Conservation (phyloP, 2,329 filamentous ascomycete genomes). For the Podosphaera leucotricha region DNA sequence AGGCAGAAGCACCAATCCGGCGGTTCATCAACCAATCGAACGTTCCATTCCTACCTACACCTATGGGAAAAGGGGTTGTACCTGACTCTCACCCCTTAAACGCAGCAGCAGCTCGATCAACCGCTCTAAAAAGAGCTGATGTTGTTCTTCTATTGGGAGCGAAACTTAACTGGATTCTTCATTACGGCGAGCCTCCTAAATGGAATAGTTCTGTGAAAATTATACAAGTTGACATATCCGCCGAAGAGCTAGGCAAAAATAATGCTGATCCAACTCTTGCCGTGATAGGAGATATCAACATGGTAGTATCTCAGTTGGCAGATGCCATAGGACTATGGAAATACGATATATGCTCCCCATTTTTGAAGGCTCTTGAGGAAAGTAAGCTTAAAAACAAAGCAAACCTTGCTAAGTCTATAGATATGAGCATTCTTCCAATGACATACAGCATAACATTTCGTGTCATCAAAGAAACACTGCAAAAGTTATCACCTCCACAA, state of each 20-base stretch:
- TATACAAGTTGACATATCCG: constrained; percentile 29
- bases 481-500: constrained; percentile 21
- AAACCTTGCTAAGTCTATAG: constrained; percentile 20
- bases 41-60: constrained; percentile 31
- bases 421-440: constrained; percentile 20
- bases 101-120: constrained; percentile 27
- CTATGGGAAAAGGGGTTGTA: constrained; percentile 34
- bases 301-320: constrained; percentile 24
- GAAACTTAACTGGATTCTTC: constrained; percentile 33
- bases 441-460: constrained; percentile 27
- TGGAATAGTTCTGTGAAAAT: constrained; percentile 26
- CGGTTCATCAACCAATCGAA: constrained; percentile 22
- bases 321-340: constrained; percentile 21
- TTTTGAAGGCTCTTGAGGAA: constrained; percentile 15
- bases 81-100: constrained; percentile 29
- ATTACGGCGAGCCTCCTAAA: constrained; percentile 29
- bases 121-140: constrained; percentile 28
- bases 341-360: constrained; percentile 18
- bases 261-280: constrained; percentile 23
- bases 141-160: constrained; percentile 30
- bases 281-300: constrained; percentile 26
- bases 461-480: constrained; percentile 25
- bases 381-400: constrained; percentile 23
- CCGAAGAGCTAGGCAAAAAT: constrained; percentile 30
- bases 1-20: constrained; percentile 23